Evolutionary conservation across 192 early-diverging fungal species (phyloP), one percentile per base, ranked within the genome.

Genomic region (Mortierella claussenii): DNA sequence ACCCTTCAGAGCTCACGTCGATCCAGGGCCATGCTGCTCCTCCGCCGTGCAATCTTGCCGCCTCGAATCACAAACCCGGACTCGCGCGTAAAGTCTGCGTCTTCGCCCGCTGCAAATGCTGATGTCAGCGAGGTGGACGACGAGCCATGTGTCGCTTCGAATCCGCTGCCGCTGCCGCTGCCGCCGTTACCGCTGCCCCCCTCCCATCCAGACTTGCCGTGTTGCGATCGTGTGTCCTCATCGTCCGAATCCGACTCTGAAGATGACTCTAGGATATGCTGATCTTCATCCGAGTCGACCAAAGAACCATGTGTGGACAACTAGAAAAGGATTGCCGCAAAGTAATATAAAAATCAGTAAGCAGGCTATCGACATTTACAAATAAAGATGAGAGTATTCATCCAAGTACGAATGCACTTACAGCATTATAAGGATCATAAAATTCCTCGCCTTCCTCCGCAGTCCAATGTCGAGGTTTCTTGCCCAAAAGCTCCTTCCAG

Each of bases 381-480:
- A n/a, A n/a, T n/a, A n/a, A n/a, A n/a, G n/a, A n/a, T n/a, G n/a
- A n/a, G n/a, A n/a, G n/a, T n/a, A n/a, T n/a, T n/a, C n/a, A n/a
- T n/a, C n/a, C n/a, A 13, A 49, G 26, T 7, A 40, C 24, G 6
- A 26, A 30, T 15, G 13, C 31, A 60, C 73, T 66, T 76, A 76
- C 73, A 40, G 73, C 73, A 27, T 53, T 76, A 45, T 62, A 76
- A n/a, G 73, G 73, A 30, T 76, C 73, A 62, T 76, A 76, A 31
- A 49, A 49, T 44, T 76, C 73, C 31, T 76, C 58, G 11, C 73
- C 73, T 21, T 26, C 58, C 30, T 67, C 64, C n/a, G 73, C 73
- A 6, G 42, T 76, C 73, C 73, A 76, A 13, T 65, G 73, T 27
- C 73, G 63, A 36, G 73, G 73, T 31, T 67, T 76, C 50, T 76